Conservation (phyloP, 139 green algal genomes). For the Ettlia oleoabundans region DNA sequence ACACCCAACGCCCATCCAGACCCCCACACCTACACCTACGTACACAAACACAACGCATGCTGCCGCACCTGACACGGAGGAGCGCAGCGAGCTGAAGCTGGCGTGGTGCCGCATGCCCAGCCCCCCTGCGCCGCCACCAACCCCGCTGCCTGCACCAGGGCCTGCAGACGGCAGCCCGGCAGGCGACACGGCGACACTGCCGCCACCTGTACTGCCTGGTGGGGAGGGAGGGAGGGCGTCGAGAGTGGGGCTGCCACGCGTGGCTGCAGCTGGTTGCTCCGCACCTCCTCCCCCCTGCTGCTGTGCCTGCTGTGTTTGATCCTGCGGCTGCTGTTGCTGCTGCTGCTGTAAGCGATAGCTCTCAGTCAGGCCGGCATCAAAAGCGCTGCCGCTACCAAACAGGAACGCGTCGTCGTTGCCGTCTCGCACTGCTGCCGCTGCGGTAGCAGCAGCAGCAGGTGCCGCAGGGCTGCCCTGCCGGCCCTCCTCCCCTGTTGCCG, state of each 20-base stretch:
- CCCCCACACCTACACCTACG: background rate
- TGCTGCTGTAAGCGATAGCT: slow-evolving; percentile 2
- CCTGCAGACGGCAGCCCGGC: too few species aligned
- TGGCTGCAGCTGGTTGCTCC: background rate
- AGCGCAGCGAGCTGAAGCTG: slow-evolving; percentile 27
- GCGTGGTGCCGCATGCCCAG: slow-evolving; percentile 34
- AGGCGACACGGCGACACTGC: background rate
- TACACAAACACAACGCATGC: background rate
- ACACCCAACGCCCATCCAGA: too few species aligned
- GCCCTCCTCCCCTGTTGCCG: background rate
- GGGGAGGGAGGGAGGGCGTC: background rate
- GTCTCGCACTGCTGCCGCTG: too few species aligned
- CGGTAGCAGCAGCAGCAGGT: background rate
- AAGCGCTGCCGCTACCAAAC: background rate
- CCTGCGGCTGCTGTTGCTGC: background rate
- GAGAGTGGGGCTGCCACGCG: background rate
- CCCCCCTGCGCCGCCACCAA: background rate
- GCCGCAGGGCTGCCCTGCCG: background rate
- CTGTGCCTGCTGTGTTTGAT: slow-evolving; percentile 1
- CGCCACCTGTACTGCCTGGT: background rate
- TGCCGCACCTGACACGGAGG: slow-evolving; percentile 29
- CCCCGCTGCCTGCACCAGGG: too few species aligned
- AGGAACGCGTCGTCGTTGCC: background rate
- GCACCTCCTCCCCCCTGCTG: slow-evolving; percentile 9
- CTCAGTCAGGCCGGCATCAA: slow-evolving; percentile 1